Evolutionary conservation across 2,329 filamentous ascomycete genomes (phyloP).

Genomic region (Ascochyta lentis): DNA sequence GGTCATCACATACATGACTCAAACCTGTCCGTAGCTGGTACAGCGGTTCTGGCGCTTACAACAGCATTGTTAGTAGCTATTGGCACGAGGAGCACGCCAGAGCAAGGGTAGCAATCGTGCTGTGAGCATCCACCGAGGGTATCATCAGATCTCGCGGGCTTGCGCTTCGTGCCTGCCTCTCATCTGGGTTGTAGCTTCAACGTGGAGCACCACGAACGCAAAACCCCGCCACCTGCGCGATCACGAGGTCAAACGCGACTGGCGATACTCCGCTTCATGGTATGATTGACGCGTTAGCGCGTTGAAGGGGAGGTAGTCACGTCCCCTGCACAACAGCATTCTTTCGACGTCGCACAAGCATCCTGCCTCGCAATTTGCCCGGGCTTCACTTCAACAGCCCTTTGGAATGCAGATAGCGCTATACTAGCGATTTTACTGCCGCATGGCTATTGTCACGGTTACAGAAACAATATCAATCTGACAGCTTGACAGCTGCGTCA

Average conservation of each 20-base stretch:
- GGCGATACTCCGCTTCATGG: neutral
- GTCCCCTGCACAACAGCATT: constrained; percentile 6
- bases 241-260: constrained; percentile 8
- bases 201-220: neutral
- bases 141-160: neutral
- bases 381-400: constrained; percentile 5
- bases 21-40: neutral
- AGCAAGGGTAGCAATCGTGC: neutral
- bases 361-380: constrained; percentile 6
- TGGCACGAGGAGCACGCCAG: neutral
- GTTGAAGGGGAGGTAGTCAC: constrained; percentile 1
- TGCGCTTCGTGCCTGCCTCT: neutral
- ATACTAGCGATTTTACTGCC: constrained; percentile 3
- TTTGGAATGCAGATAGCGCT: constrained; percentile 14
- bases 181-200: neutral
- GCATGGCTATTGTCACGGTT: constrained; percentile 17
- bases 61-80: neutral
- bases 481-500: constrained; percentile 8
- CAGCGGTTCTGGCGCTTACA: neutral
- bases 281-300: neutral
- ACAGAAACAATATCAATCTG: constrained; percentile 9
- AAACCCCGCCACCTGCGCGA: neutral
- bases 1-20: neutral
- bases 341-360: constrained; percentile 10
- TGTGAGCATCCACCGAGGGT: neutral